Evolutionary conservation across 306 rosid genomes (phyloP).

Genomic region (Alnus rubra): DNA sequence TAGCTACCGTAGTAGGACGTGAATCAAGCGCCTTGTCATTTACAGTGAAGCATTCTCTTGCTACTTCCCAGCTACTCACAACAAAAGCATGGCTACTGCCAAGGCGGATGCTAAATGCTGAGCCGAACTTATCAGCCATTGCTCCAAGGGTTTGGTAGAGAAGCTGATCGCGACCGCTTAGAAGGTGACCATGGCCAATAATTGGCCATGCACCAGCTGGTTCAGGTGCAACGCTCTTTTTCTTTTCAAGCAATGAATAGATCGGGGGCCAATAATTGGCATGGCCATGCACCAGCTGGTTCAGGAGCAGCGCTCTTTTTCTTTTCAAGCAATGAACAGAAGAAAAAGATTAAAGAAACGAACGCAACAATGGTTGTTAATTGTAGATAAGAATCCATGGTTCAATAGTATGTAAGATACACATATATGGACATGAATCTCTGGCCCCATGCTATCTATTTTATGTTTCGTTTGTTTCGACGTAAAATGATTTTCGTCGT

Average conservation of each 20-base stretch:
- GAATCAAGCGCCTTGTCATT: slow-evolving; percentile 57
- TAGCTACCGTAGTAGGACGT: slow-evolving; percentile 46
- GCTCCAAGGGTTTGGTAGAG: slow-evolving; percentile 45
- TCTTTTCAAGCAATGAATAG: neutral
- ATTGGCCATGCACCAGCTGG: slow-evolving; percentile 47
- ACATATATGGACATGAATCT: neutral
- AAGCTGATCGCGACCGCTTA: slow-evolving; percentile 40
- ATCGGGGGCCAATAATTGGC: slow-evolving; percentile 40
- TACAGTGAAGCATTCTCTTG: slow-evolving; percentile 56
- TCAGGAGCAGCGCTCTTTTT: slow-evolving; percentile 31
- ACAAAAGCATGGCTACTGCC: slow-evolving; percentile 46
- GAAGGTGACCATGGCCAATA: slow-evolving; percentile 57
- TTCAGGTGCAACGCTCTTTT: slow-evolving; percentile 26
- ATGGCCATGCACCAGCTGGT: slow-evolving; percentile 39
- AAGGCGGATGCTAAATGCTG: slow-evolving; percentile 41
- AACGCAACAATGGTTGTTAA: slow-evolving; percentile 15
- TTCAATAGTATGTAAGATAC: neutral
- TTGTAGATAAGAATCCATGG: slow-evolving; percentile 21
- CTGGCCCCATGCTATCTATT: too few species aligned
- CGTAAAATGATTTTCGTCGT: too few species aligned
- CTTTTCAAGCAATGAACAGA: neutral
- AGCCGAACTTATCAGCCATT: slow-evolving; percentile 52
- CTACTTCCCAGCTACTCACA: slow-evolving; percentile 58
- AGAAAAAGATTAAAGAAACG: slow-evolving; percentile 20
- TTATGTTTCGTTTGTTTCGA: too few species aligned